Evolutionary conservation across 208 protist species (phyloP), one percentile per base, ranked within the genome.

Genomic region (Crithidia sp.): DNA sequence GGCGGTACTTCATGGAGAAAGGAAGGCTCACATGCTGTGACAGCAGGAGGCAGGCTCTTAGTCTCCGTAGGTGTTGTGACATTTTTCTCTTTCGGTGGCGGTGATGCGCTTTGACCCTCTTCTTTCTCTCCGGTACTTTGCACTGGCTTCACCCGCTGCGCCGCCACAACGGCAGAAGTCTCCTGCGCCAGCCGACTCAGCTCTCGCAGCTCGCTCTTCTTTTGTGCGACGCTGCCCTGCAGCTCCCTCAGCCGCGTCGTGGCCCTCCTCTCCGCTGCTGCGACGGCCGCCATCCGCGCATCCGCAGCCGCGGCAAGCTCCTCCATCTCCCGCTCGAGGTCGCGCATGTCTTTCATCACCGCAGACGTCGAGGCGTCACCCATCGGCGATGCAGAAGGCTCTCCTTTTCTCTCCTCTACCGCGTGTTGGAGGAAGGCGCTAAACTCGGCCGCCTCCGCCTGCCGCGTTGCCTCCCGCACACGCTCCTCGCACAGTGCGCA

Each of bases 401-500:
- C 28, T 28, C 28, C 1, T 1, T 28, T 28, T 1, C 28, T 28
- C 28, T 28, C 28, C 28, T 28, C 28, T 28, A 28, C 28, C 56
- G 41, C 17, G n/a, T 13, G 39, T 4, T 14, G 37, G 19, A 43
- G 12, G 5, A 39, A 49, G 17, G 13, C 9, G 43, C 69, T 60
- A 13, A 39, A 52, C n/a, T 67, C 59, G n/a, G 40, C 56, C n/a
- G 53, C 40, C n/a, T 74, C 69, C 5, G 69, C 69, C 10, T 7
- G 49, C n/a, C 14, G 3, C 0, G 13, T 13, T 14, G 69, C 69
- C 41, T 67, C 49, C 1, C 62, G 62, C 19, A 76, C 63, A 12
- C 62, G 62, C 55, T 55, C 6, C 40, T 67, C 71, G 43, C 37
- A 37, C 13, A 63, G 44, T 12, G 61, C 62, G 55, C 71, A 70